A percentile compares a stretch with the other conserved stretches of the same genome.
phyloP scores from a whole-genome alignment of 202 grass and related monocot species.

The Miscanthus sacchariflorus region DNA sequence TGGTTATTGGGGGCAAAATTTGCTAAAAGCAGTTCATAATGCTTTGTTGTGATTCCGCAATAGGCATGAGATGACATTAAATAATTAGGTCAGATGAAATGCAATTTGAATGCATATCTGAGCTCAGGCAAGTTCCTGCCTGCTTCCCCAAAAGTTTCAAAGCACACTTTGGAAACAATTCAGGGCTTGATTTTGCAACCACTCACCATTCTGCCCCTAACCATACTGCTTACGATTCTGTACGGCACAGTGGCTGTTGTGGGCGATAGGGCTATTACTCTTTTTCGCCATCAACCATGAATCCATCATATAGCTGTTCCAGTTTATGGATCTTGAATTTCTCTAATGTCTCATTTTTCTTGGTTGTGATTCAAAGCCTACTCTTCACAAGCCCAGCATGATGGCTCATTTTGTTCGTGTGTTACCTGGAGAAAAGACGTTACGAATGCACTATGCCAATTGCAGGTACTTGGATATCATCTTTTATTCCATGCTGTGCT shows the following conservation, averaged over 20 bases:
- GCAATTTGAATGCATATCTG: slow-evolving; percentile 14
- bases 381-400: slow-evolving; percentile 98
- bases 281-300: not conserved
- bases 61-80: not conserved
- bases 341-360: slow-evolving; percentile 42
- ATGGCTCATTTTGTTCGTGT: slow-evolving; percentile 98
- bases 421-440: slow-evolving; percentile 89
- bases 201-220: not conserved
- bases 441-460: slow-evolving; percentile 99
- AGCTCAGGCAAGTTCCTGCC: not conserved
- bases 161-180: not conserved
- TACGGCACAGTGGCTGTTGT: not conserved
- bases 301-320: slow-evolving; percentile 2
- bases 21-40: not conserved
- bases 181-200: not conserved
- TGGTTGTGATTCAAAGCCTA: slow-evolving; percentile 67
- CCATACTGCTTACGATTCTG: not conserved
- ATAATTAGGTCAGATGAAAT: not conserved
- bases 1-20: not conserved
- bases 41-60: not conserved
- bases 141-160: not conserved
- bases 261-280: not conserved
- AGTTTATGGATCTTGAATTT: slow-evolving; percentile 12
- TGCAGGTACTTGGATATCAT: slow-evolving; percentile 71
- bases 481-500: slow-evolving; percentile 6